phyloP scores from a whole-genome alignment of 2,329 filamentous ascomycete genomes.

The Aulographum hederae region DNA sequence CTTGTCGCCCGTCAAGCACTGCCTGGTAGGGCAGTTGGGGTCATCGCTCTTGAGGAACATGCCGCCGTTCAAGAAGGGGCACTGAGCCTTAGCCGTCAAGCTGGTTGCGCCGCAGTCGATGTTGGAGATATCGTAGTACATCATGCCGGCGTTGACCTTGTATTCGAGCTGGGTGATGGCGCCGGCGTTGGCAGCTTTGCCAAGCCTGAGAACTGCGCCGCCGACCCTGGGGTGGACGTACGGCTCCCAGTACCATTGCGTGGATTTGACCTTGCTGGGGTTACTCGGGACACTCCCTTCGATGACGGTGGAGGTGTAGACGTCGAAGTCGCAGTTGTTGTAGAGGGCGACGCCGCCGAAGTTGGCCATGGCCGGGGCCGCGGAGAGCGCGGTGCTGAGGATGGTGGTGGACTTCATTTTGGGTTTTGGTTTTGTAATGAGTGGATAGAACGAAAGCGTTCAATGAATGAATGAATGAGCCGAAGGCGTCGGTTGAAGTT shows the following conservation, averaged over 20 bases:
- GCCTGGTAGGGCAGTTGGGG: not conserved
- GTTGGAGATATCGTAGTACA: not conserved
- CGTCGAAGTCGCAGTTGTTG: not conserved
- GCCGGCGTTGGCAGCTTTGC: not conserved
- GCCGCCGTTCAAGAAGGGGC: not conserved
- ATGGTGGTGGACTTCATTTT: too few species aligned
- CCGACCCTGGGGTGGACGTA: not conserved
- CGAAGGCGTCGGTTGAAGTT: too few species aligned
- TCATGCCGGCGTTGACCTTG: not conserved
- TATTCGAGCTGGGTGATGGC: not conserved
- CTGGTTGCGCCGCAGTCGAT: not conserved
- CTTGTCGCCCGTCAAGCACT: not conserved
- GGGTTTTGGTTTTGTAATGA: too few species aligned
- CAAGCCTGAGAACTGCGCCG: not conserved
- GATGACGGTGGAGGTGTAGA: not conserved
- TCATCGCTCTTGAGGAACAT: not conserved
- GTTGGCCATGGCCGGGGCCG: too few species aligned
- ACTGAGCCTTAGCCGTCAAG: not conserved
- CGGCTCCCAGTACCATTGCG: not conserved
- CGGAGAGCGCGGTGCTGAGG: too few species aligned
- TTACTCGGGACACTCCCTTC: not conserved
- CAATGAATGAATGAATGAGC: too few species aligned
- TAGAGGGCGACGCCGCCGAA: not conserved
- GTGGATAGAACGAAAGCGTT: too few species aligned
- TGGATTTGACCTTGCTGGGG: not conserved